Evolutionary conservation across 208 protist genomes (phyloP), one percentile per base, ranked within the genome.

Genomic region (Leishmania turanica): DNA sequence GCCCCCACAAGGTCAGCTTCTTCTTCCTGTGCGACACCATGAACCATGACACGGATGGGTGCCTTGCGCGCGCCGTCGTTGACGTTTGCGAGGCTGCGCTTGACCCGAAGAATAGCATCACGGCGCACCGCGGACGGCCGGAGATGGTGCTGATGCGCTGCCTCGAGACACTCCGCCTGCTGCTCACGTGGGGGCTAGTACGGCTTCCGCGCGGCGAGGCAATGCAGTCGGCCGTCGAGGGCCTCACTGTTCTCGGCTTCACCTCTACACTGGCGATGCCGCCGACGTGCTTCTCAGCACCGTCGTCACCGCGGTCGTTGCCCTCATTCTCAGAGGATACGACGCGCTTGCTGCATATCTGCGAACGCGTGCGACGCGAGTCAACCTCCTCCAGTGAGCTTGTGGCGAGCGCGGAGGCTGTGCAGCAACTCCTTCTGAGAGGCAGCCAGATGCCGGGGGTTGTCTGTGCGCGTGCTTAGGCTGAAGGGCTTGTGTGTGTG

Each of bases 1-100:
- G 84, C 51, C 75, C 84, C 31, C 75, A 84, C 53, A 68, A 70
- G n/a, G 68, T 82, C 6, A 87, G 83, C 71, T 82, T 84, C 58
- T 91, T 91, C 65, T 91, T 91, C 72, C 53, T 91, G 7, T 84
- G 81, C 58, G 79, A 88, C 13, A 71, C 77, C 11, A 66, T 87
- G 24, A 68, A 40, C 21, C 72, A 56, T 62, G 81, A 91, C 69
- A 77, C 78, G 3, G 80, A 84, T 27, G 79, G 74, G 65, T 66
- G 72, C 65, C 75, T 85, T 24, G 17, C 75, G 45, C 82, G 77
- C 7, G 37, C 77, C 24, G 51, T 85, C 45, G 34, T 85, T 13
- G 82, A 78, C 34, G 49, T 85, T 31, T 82, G 82, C 77, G 77
- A 85, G 69, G 69, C 78, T n/a, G 64, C 82, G 8, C 68, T 85